A percentile compares a stretch with the other conserved stretches of the same genome.
These are phyloP conservation scores for Blastocystis sp. DNA, from an alignment of 352 stramenopile species.

Conservation along the genomic window DNA sequence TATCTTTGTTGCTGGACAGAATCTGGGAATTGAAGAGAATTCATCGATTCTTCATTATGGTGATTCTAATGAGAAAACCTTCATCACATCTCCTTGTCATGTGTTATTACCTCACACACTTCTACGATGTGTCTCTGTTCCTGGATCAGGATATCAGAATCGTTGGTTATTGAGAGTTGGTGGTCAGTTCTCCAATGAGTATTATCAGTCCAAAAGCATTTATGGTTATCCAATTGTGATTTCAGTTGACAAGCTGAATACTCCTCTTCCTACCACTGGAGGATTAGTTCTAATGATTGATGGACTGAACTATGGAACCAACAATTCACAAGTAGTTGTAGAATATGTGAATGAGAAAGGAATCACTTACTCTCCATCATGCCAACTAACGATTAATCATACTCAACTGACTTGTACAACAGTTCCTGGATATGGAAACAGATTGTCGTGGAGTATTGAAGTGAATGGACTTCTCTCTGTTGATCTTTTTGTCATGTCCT, in stretches of 20 bases:
- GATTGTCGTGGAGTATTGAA: constrained; percentile 2
- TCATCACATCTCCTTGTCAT: neutral
- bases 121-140: neutral
- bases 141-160: neutral
- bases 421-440: neutral
- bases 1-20: neutral
- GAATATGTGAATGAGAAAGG: constrained; percentile 5
- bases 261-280: neutral
- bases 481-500: neutral
- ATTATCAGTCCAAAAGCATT: neutral
- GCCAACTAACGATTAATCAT: neutral
- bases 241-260: neutral
- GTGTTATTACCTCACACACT: neutral
- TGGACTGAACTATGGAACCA: neutral
- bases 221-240: constrained; percentile 2
- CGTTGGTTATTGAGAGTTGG: neutral
- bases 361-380: neutral
- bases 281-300: neutral
- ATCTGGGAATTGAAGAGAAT: neutral
- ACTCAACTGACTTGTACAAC: constrained; percentile 9
- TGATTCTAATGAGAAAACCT: neutral
- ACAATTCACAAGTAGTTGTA: neutral
- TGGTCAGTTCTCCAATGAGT: neutral
- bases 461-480: neutral
- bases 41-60: neutral